Evolutionary conservation across 108 stramenopile species (phyloP), one percentile per base, ranked within the genome.

Genomic region (Stephanodiscus triporus): DNA sequence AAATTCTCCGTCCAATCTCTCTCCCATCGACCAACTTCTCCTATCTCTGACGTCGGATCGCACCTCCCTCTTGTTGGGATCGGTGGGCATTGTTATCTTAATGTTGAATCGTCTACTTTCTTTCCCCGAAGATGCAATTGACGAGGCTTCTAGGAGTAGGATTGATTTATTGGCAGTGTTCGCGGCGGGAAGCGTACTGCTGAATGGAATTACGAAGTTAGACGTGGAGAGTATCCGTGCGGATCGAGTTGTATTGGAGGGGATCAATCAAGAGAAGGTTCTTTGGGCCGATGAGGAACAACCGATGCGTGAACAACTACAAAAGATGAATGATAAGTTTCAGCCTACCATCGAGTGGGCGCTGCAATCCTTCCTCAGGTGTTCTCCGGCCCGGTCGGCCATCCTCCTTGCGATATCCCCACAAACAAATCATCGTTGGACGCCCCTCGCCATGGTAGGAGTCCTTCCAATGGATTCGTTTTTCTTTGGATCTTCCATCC

Each of bases 171-270:
- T 94, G 55, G 93, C 84, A 4, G 88, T 90, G 9, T 89, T 94
- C 82, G 88, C 89, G 6, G 84, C 86, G 29, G 91, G 89, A 57
- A 87, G 91, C 38, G 89, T 94, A 13, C 67, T 94, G 53, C 72
- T 91, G 70, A 94, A 91, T 81, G 93, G 93, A 19, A 68, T 94
- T 54, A 81, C 79, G 20, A 90, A 92, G 55, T 71, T 94, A 53
- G 91, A 94, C 60, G 89, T 94, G 0, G 85, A 84, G 26, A 80
- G 88, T 16, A 89, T 87, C 9, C 29, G 80, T 61, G 88, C 91
- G 9, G 89, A 91, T 59, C 59, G 79, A 24, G 93, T 92, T 9
- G 78, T 72, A 13, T 75, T 94, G 80, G 86, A 89, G 26, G 93
- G 93, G 4, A 72, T 70, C 3, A 45, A 17, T 14, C 49, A 47